These are phyloP conservation scores for Trichoderma erinaceum DNA, from an alignment of 495 filamentous ascomycete species.

Conservation along the genomic window DNA sequence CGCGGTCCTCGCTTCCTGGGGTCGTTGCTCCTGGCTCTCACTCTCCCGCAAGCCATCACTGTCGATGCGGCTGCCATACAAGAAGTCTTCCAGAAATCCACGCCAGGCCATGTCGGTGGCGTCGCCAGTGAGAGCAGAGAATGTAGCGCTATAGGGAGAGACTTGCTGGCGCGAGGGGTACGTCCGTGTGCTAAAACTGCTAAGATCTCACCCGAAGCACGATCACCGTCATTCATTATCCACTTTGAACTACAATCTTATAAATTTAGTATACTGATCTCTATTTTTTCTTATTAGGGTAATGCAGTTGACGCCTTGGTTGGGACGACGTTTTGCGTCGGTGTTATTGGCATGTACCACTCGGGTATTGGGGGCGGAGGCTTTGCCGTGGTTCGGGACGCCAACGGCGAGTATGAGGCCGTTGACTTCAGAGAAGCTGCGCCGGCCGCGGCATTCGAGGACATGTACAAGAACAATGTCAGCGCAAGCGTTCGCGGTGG, in stretches of 20 bases:
- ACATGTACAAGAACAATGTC: slow-evolving; percentile 62
- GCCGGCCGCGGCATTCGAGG: slow-evolving; percentile 64
- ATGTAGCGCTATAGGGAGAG: slow-evolving; percentile 70
- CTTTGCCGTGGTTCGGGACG: slow-evolving; percentile 68
- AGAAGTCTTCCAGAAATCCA: neutral
- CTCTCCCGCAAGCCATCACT: neutral
- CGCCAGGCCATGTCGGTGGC: slow-evolving; percentile 44
- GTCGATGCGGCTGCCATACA: slow-evolving; percentile 6
- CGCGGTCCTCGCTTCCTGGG: neutral
- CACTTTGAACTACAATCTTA: neutral
- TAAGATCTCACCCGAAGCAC: neutral
- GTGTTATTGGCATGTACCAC: slow-evolving; percentile 82
- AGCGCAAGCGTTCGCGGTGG: slow-evolving; percentile 36
- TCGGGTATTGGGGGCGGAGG: slow-evolving; percentile 86
- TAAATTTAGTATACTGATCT: too few species aligned
- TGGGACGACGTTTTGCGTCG: slow-evolving; percentile 67
- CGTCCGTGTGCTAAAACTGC: slow-evolving; percentile 18
- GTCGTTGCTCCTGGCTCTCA: neutral
- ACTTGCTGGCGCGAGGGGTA: slow-evolving; percentile 58
- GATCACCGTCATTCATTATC: neutral
- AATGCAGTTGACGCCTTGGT: slow-evolving; percentile 73
- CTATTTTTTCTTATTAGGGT: slow-evolving; percentile 32
- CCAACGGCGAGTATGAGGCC: slow-evolving; percentile 60
- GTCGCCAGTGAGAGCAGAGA: slow-evolving; percentile 72
- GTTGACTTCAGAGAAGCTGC: slow-evolving; percentile 86